Percentiles rank a stretch among this genome's conserved stretches.
Evolutionary conservation across 176 grass and related monocot species (phyloP).

Genomic region (Rhipidocladum racemiflorum): DNA sequence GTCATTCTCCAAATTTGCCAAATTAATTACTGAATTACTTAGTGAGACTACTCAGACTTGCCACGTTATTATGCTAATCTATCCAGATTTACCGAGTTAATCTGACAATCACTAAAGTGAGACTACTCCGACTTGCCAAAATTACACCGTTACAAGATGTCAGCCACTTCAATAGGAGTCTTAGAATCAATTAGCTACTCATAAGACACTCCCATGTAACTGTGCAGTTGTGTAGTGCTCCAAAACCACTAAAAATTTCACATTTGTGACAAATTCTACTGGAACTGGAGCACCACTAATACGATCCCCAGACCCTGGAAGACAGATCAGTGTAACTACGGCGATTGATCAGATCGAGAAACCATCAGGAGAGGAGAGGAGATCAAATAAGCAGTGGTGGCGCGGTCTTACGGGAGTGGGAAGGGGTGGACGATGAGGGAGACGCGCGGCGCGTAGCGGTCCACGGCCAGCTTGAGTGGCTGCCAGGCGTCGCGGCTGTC

Average conservation of each 20-base stretch:
- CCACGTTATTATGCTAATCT: no score
- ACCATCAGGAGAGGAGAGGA: neutral
- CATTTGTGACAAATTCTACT: neutral
- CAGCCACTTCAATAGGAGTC: neutral
- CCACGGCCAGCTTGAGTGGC: constrained; percentile 57
- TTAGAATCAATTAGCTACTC: neutral
- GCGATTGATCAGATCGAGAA: neutral
- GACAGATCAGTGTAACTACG: neutral
- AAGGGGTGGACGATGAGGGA: constrained; percentile 91
- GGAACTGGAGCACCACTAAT: neutral
- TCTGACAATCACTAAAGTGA: neutral
- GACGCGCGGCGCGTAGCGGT: constrained; percentile 51
- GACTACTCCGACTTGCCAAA: neutral
- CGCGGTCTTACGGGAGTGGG: constrained; percentile 69
- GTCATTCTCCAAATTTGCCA: neutral
- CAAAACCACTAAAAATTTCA: neutral
- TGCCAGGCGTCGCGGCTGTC: constrained; percentile 81
- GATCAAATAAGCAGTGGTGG: neutral
- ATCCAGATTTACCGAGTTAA: neutral
- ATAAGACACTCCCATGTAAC: neutral
- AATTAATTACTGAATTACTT: neutral
- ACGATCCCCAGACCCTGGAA: neutral
- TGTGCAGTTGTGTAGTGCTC: neutral
- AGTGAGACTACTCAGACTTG: neutral
- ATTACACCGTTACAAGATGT: neutral